phyloP scores from a whole-genome alignment of 306 rosid species.

The Quercus variabilis region DNA sequence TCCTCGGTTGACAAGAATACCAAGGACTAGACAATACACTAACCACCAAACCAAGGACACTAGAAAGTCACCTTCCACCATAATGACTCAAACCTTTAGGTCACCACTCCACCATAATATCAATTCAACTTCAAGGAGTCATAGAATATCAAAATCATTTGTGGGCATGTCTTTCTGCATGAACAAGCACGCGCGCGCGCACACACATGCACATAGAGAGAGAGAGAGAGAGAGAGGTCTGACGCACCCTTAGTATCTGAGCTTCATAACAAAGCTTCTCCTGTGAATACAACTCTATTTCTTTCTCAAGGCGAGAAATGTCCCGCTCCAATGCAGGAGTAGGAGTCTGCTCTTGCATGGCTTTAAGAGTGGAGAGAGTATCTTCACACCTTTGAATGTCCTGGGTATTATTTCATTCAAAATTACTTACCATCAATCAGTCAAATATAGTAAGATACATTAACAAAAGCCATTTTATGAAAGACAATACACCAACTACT shows the following conservation, averaged over 20 bases:
- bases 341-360: conserved; percentile 66
- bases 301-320: conserved; percentile 85
- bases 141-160: background rate
- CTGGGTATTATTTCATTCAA: conserved; percentile 37
- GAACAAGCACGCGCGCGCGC: accelerated
- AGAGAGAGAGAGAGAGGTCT: background rate
- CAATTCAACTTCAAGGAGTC: conserved; percentile 5
- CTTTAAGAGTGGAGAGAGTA: conserved; percentile 71
- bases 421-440: conserved; percentile 9
- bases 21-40: conserved; percentile 2
- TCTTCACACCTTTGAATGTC: conserved; percentile 92
- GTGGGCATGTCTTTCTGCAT: background rate
- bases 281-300: conserved; percentile 75
- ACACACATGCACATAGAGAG: background rate
- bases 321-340: conserved; percentile 56
- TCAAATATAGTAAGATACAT: conserved; percentile 1
- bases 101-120: conserved; percentile 10
- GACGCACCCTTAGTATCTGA: conserved; percentile 80
- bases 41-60: conserved; percentile 14
- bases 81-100: background rate
- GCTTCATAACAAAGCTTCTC: conserved; percentile 94
- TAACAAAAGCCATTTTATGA: conserved; percentile 5
- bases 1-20: background rate
- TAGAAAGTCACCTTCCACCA: conserved; percentile 16
- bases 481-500: conserved; percentile 10